Evolutionary conservation across 208 protist species (phyloP), one percentile per base, ranked within the genome.

Genomic region (Trypanosoma scelopori): DNA sequence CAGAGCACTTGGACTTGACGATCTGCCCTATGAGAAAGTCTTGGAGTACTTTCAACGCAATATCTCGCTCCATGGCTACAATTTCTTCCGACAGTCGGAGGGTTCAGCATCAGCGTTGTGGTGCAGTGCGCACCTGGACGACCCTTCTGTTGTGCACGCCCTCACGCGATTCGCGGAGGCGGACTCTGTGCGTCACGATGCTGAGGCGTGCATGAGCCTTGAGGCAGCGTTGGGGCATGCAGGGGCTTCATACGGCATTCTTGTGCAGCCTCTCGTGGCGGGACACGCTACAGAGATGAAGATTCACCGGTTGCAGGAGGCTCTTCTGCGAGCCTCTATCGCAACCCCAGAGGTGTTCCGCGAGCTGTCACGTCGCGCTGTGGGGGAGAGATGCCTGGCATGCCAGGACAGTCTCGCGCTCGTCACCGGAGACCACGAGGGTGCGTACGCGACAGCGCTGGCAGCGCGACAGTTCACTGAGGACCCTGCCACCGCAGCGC

Each of bases 21-120:
- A 43, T 16, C 18, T 73, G 12, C 48, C 64, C 27, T 48, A 4
- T 48, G 62, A 69, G 9, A 47, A 45, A 18, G 61, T 65, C 25
- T 0, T 55, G 49, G 20, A 45, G n/a, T 90, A 77, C 66, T 93
- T 82, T 57, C 59, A 53, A 25, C 49, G 81, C 68, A 91, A 90
- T 74, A 81, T 83, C n/a, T 84, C 79, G 11, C 68, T 88, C 50
- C 84, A 91, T 65, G 87, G 75, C 7, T 88, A 86, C 61, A 87
- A 87, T 75, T 86, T 84, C 60, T 79, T 84, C 9, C 75, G 82
- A 46, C 72, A 78, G 30, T 93, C 87, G 6, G 87, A 93, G 45
- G 87, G 78, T 22, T 65, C 61, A 16, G 39, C 65, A 18, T 48
- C 78, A 1, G 80, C 81, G 43, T 65, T 93, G 55, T 85, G 81